Evolutionary conservation across 2,329 filamentous ascomycete genomes (phyloP), one percentile per base, ranked within the genome.

Genomic region (Fusarium nematophilum): DNA sequence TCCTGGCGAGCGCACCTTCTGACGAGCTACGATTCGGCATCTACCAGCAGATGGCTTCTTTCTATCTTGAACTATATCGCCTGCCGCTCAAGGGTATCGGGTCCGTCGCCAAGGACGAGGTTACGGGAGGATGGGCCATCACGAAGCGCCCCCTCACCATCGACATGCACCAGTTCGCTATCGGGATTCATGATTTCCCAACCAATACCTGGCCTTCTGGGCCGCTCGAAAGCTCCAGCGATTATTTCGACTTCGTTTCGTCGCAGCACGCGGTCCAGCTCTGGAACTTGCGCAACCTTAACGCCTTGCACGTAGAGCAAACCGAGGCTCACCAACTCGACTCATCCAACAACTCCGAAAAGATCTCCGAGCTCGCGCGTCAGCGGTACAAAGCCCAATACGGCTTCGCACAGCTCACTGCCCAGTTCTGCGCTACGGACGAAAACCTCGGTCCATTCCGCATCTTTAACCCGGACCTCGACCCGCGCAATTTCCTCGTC

Each of bases 381-480:
- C 13, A 8, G 26, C 14, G 17, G 5, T 31, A 33, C 14, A 45
- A 27, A 4, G 26, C 40, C 9, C 40, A 27, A 8, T 8, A 31
- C 5, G 15, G 40, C 26, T 45, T 27, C 21, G 11, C 7, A 30
- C 13, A 33, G 40, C 40, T 33, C 6, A 33, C 33, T 33, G 3
- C 21, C 15, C 34, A 23, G 8, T 27, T 29, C 17, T 33, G 15
- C 17, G 17, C 13, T 23, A 13, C 18, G 6, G 38, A 31, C 26
- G 17, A 31, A 11, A 33, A 18, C 27, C 6, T 13, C 27, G 29
- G 40, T 18, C 40, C 25, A 7, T 45, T 45, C 17, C 9, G 13
- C 6, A 64, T 70, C 43, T 79, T 75, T 63, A 78, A 73, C 53
- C 73, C 76, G 48, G 76, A 79, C 56, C 40, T 80, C 17, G 70